Base-by-base conservation (phyloP, 371 early-diverging fungal genomes). In the Mycotypha africana region DNA sequence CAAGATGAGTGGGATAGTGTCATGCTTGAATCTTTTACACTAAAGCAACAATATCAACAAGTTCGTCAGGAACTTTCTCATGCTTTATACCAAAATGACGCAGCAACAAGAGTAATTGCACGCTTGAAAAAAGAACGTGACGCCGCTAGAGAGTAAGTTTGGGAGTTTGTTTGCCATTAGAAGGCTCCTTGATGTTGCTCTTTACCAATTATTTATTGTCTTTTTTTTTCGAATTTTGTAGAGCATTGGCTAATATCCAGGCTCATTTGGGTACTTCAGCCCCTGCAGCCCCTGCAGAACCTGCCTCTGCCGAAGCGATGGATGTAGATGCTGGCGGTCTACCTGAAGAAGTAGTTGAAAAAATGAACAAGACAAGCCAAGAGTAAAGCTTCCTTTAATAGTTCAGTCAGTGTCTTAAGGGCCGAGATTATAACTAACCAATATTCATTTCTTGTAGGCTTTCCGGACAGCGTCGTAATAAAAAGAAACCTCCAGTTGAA, bases 1-100 rank as follows among this genome's bases (percentile, higher is more conserved):
- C 97, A 97, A 58, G 88, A 89, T 62, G 95, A 95, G 60, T 96
- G 92, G 92, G 97, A 96, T 58, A 76, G 90, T 31, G 69, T 91
- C 8, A 91, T 96, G 81, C 77, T 97, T 28, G 97, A 95, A 67
- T 87, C 92, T 2, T 90, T 86, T 53, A 82, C 86, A 26, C 76
- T 97, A 53, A 91, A 89, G 65, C 88, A 90, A 62, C 91, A 95
- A 66, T 88, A 94, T 63, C 85, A 89, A 59, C 85, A 89, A 55
- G 84, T 88, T 16, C 81, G 92, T 36, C 93, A 92, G 65, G 95
- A 96, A 56, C 75, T 96, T 28, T 83, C 91, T 31, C 89, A 88
- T 56, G 89, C 95, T 2, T 70, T 96, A 43, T 97, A 95, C 61
- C 93, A 95, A 65, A 84, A 91, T 54, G 97, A 96, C 61, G 95